These are phyloP conservation scores for Cladosporium sphaerospermum DNA, from an alignment of 2,329 filamentous ascomycete genomes.

Conservation along the genomic window DNA sequence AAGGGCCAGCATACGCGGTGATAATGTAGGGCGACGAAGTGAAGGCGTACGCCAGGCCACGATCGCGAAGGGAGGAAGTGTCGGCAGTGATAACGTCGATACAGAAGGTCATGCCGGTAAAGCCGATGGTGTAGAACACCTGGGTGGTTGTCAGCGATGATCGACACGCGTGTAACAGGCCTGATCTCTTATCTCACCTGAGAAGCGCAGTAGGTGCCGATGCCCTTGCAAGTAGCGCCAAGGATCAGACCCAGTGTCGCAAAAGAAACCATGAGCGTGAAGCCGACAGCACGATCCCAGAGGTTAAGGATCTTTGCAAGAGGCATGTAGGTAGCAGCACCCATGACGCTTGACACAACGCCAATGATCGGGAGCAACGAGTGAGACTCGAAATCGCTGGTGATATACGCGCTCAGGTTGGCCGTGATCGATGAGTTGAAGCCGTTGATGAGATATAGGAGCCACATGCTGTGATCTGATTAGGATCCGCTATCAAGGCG, in stretches of 20 bases:
- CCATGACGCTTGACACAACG: constrained; percentile 49
- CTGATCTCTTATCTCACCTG: not conserved
- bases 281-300: constrained; percentile 62
- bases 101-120: constrained; percentile 26
- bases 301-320: constrained; percentile 62
- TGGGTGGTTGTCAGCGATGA: constrained; percentile 9
- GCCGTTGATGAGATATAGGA: constrained; percentile 6
- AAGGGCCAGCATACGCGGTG: constrained; percentile 27
- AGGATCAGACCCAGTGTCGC: constrained; percentile 36
- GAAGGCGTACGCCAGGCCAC: constrained; percentile 28
- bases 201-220: constrained; percentile 24
- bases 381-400: constrained; percentile 47
- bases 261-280: constrained; percentile 48
- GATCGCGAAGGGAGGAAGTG: constrained; percentile 26
- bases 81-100: constrained; percentile 31
- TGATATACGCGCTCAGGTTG: constrained; percentile 27
- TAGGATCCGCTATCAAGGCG: not conserved
- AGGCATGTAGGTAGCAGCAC: constrained; percentile 57
- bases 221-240: constrained; percentile 24
- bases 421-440: constrained; percentile 4
- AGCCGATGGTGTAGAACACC: constrained; percentile 27
- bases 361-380: constrained; percentile 48
- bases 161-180: not conserved
- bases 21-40: constrained; percentile 29
- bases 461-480: constrained; percentile 2